Percentiles rank a stretch among this genome's conserved stretches.
phyloP scores from a whole-genome alignment of 2,329 filamentous ascomycete species.

The Colletotrichum orbiculare region DNA sequence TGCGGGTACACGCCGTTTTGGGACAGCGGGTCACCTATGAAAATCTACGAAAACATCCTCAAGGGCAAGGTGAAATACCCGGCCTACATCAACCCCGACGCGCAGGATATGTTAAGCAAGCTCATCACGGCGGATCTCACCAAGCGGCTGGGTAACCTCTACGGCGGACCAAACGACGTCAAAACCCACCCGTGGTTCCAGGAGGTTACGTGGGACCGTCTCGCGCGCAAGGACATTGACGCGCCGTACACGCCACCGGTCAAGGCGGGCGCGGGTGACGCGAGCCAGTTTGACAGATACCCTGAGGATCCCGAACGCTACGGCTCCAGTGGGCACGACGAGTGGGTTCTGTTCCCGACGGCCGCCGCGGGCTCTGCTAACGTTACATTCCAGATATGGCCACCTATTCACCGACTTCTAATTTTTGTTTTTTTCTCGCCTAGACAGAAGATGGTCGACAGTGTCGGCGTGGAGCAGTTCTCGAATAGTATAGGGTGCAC shows the following conservation, averaged over 20 bases:
- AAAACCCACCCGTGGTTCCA: slow-evolving; percentile 97
- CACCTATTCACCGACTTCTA: slow-evolving; percentile 82
- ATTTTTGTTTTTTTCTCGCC: slow-evolving; percentile 38
- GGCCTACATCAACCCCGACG: slow-evolving; percentile 93
- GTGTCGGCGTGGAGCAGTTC: slow-evolving; percentile 7
- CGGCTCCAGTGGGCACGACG: slow-evolving; percentile 80
- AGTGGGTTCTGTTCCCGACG: slow-evolving; percentile 71
- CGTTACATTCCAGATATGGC: slow-evolving; percentile 66
- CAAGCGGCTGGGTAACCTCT: slow-evolving; percentile 93
- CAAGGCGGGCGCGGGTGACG: slow-evolving; percentile 91
- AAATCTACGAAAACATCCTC: slow-evolving; percentile 99
- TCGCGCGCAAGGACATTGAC: slow-evolving; percentile 96
- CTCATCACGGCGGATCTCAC: slow-evolving; percentile 95
- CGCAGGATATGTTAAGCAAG: slow-evolving; percentile 90
- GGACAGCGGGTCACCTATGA: slow-evolving; percentile 97
- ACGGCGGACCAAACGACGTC: slow-evolving; percentile 89
- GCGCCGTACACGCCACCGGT: slow-evolving; percentile 97
- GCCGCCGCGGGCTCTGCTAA: slow-evolving; percentile 11
- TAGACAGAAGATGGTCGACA: neutral
- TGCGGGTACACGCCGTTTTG: slow-evolving; percentile 99
- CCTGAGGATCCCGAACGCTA: slow-evolving; percentile 97
- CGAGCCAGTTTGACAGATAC: slow-evolving; percentile 98
- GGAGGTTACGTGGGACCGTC: slow-evolving; percentile 96
- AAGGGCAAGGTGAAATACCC: slow-evolving; percentile 97
- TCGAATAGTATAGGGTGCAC: slow-evolving; percentile 28